phyloP scores from a whole-genome alignment of 345 rosid genomes.

The Microthlaspi erraticum region DNA sequence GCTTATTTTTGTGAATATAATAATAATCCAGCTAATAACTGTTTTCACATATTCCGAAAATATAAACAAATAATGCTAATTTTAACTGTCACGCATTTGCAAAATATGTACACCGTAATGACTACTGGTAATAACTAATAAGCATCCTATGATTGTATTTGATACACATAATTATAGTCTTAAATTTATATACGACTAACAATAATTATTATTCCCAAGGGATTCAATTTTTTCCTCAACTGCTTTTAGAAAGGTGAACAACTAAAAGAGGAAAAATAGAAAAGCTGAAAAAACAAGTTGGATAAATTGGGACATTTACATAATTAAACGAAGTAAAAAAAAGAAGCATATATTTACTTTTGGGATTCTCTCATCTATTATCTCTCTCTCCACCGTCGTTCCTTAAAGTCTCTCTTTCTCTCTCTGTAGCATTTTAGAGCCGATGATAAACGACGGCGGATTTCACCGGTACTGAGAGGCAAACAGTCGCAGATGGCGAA shows the following conservation, averaged over 20 bases:
- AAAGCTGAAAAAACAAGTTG: neutral
- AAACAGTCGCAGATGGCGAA: constrained; percentile 47
- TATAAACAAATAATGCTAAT: neutral
- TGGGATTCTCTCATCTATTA: neutral
- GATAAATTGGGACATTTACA: neutral
- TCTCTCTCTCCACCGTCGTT: constrained; percentile 36
- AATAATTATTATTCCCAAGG: constrained; percentile 30
- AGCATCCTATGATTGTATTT: too few species aligned
- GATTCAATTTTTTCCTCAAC: constrained; percentile 14
- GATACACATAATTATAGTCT: neutral
- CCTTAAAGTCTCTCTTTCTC: constrained; percentile 8
- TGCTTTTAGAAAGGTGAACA: constrained; percentile 35
- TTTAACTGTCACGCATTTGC: neutral
- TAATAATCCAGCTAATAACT: neutral
- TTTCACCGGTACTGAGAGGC: constrained; percentile 27
- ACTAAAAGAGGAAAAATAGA: neutral
- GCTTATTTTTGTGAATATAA: constrained; percentile 1
- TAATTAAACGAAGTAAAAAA: neutral
- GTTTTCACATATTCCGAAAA: neutral
- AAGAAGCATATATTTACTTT: constrained; percentile 12
- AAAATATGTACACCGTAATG: too few species aligned
- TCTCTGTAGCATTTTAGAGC: constrained; percentile 16
- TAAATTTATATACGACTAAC: constrained; percentile 22
- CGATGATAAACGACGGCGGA: constrained; percentile 43
- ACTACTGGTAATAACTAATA: too few species aligned